phyloP scores from a whole-genome alignment of 352 stramenopile genomes.

The Blastocystis hominis region DNA sequence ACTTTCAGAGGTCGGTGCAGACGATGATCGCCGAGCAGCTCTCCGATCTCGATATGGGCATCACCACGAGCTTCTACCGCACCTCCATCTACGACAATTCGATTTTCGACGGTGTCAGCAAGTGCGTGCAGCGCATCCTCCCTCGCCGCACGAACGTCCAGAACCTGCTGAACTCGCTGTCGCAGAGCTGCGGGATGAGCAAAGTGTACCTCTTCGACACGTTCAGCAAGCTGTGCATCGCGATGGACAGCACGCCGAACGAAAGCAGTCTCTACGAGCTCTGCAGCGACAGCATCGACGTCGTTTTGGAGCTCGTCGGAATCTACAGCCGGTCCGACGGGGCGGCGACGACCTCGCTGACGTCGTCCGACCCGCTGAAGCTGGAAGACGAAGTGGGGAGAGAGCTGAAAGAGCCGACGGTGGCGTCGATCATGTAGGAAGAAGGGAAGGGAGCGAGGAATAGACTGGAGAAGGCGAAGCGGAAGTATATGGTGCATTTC shows the following conservation, averaged over 20 bases:
- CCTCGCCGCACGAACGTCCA: constrained; percentile 31
- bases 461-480: constrained; percentile 49
- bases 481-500: constrained; percentile 50
- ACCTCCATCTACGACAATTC: constrained; percentile 55
- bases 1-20: constrained; percentile 43
- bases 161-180: constrained; percentile 53
- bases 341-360: neutral
- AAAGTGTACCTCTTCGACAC: constrained; percentile 58
- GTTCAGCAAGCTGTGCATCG: constrained; percentile 51
- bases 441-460: neutral
- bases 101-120: constrained; percentile 56
- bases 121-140: constrained; percentile 47
- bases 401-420: neutral
- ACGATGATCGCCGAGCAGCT: constrained; percentile 4
- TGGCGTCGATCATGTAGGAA: constrained; percentile 23
- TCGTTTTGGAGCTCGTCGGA: constrained; percentile 42
- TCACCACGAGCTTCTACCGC: constrained; percentile 33
- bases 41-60: constrained; percentile 13
- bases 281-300: constrained; percentile 56
- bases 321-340: neutral
- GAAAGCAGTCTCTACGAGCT: constrained; percentile 47
- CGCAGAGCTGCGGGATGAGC: constrained; percentile 53
- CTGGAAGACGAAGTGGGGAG: neutral
- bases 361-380: neutral
- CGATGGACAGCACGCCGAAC: constrained; percentile 46